Base-by-base conservation (phyloP, 1,139 yeast genomes). In the Sugiyamaella paludigena region DNA sequence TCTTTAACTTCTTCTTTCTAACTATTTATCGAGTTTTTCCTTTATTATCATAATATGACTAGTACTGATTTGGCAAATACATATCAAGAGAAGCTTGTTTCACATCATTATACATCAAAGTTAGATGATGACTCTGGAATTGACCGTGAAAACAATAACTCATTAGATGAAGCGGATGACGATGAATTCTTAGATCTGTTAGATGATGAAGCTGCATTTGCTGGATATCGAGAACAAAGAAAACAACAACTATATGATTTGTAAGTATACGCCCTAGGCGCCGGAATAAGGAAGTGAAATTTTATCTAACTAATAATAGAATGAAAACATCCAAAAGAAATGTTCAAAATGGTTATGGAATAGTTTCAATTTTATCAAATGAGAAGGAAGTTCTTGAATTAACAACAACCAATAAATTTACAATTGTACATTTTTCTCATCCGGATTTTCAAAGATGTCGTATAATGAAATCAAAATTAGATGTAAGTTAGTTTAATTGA, bases 201-300 rank as follows among this genome's bases (percentile, higher is more conserved):
- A 47, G 81, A 81, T 58, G 82, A 87, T 58, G 87, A 86, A 65
- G 78, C 80, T 26, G 87, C 85, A 54, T 70, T 87, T 53, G 91
- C 85, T 64, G 88, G 84, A 32, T 87, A 87, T 64, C 74, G 97
- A 63, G 78, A 81, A 53, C 69, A 74, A 27, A 95, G 91, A 56
- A 77, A 87, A 47, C 65, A 71, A 9, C 80, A 83, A 45, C 75
- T 87, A 70, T 75, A 79, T 53, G 71, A 52, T 55, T 74, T 61
- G 78, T 61, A 38, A 24, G 63, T 42, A n/a, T 7, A 7, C 4
- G 19, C 9, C n/a, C 9, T 36, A 5, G 19, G 33, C 45, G 15
- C 39, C 32, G 10, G 38, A 37, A 19, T 26, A 41, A 13, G 24
- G 3, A 19, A 19, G n/a, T 19, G 24, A 5, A 6, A 31, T 31